phyloP scores from a whole-genome alignment of 2,329 filamentous ascomycete genomes.

The Curvularia verruculosa region DNA sequence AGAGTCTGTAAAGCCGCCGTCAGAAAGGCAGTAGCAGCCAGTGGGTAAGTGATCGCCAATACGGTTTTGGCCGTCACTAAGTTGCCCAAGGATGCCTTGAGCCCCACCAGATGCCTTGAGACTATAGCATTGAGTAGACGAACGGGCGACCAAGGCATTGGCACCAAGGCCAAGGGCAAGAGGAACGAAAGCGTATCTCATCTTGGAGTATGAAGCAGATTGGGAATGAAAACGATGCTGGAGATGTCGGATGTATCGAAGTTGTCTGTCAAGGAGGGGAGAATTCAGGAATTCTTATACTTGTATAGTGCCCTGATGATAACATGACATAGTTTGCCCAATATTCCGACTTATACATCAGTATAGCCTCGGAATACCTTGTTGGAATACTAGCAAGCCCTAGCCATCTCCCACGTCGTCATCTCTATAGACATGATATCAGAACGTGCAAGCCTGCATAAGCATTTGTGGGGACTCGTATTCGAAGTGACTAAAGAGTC shows the following conservation, averaged over 20 bases:
- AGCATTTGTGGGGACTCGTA: constrained; percentile 10
- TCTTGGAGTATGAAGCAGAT: constrained; percentile 13
- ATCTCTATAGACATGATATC: constrained; percentile 25
- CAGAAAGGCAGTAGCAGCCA: constrained; percentile 62
- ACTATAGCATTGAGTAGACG: constrained; percentile 26
- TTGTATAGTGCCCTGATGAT: background rate
- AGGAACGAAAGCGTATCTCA: constrained; percentile 33
- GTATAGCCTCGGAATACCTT: constrained; percentile 3
- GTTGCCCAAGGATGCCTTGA: constrained; percentile 63
- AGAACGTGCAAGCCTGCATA: constrained; percentile 13
- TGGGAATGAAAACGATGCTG: constrained; percentile 4
- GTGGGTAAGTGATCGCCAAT: constrained; percentile 58
- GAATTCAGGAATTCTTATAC: constrained; percentile 5
- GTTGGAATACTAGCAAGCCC: constrained; percentile 9
- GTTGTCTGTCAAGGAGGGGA: background rate
- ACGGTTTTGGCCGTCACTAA: constrained; percentile 67
- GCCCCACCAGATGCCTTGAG: constrained; percentile 34
- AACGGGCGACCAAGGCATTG: constrained; percentile 31
- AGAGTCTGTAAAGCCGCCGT: constrained; percentile 58
- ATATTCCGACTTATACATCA: background rate
- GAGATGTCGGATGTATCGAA: background rate
- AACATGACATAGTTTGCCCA: constrained; percentile 15
- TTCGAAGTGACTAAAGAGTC: background rate
- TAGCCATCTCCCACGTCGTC: background rate
- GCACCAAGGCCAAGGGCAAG: constrained; percentile 29